These are phyloP conservation scores for Suhomyces taliae DNA, from an alignment of 1,139 yeast genomes.

Conservation along the genomic window DNA sequence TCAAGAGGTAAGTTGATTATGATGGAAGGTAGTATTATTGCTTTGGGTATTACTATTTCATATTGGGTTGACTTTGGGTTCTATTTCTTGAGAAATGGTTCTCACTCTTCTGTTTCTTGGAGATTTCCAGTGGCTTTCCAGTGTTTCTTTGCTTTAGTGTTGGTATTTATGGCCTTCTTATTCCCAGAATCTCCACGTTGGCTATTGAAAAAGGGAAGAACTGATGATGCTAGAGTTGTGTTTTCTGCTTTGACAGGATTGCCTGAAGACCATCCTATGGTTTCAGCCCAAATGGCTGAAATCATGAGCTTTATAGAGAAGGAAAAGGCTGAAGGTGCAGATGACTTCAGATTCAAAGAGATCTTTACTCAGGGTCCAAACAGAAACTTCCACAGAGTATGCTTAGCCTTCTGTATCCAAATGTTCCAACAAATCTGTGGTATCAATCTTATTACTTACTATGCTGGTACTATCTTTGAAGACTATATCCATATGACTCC, in stretches of 20 bases:
- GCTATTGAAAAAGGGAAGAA: slow-evolving; percentile 31
- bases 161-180: slow-evolving; percentile 14
- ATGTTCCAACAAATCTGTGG: slow-evolving; percentile 94
- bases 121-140: slow-evolving; percentile 52
- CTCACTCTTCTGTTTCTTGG: slow-evolving; percentile 25
- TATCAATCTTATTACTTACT: slow-evolving; percentile 83
- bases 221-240: slow-evolving; percentile 50
- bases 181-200: slow-evolving; percentile 27
- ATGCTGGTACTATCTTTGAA: slow-evolving; percentile 70
- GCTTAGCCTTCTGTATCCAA: slow-evolving; percentile 49
- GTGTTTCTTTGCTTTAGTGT: slow-evolving; percentile 33
- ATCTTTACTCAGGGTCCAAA: slow-evolving; percentile 40
- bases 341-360: slow-evolving; percentile 24
- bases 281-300: slow-evolving; percentile 32
- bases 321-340: slow-evolving; percentile 25
- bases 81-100: slow-evolving; percentile 27
- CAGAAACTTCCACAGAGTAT: slow-evolving; percentile 48
- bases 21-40: slow-evolving; percentile 39
- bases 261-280: slow-evolving; percentile 26
- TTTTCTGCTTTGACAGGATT: slow-evolving; percentile 45
- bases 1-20: slow-evolving; percentile 37
- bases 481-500: slow-evolving; percentile 41
- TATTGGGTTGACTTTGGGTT: slow-evolving; percentile 48
- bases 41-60: slow-evolving; percentile 14
- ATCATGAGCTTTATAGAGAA: slow-evolving; percentile 29